Conservation (phyloP, 2,329 filamentous ascomycete genomes). For the Phyllosticta citriasiana region DNA sequence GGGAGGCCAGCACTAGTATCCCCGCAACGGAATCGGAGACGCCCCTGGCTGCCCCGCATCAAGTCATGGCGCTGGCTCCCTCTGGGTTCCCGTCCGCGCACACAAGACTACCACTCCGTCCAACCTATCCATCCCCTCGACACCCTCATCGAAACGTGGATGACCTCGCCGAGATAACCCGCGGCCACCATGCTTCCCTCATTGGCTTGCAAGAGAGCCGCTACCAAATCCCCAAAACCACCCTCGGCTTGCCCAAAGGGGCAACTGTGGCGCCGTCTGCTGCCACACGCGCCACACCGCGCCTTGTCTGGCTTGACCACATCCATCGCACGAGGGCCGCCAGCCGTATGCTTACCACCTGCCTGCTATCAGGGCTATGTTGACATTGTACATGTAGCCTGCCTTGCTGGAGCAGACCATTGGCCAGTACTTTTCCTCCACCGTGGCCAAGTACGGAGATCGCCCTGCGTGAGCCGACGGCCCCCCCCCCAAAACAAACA, state of each 20-base stretch:
- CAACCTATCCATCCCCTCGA: neutral
- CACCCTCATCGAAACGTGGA: neutral
- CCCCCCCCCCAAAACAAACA: neutral
- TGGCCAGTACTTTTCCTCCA: slow-evolving; percentile 58
- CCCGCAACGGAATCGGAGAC: neutral
- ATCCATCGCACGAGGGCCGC: slow-evolving; percentile 23
- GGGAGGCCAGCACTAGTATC: neutral
- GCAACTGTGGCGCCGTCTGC: neutral
- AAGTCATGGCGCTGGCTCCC: neutral
- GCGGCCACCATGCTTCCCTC: neutral
- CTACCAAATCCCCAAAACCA: neutral
- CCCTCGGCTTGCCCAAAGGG: neutral
- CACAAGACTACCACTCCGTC: neutral
- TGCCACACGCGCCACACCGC: neutral
- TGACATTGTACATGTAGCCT: slow-evolving; percentile 38
- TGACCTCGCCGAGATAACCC: neutral
- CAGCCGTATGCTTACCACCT: slow-evolving; percentile 16
- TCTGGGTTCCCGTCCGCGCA: neutral
- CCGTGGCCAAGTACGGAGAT: slow-evolving; percentile 57
- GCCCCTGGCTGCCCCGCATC: neutral
- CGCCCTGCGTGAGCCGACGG: slow-evolving; percentile 41
- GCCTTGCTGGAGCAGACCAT: slow-evolving; percentile 58
- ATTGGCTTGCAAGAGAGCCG: neutral
- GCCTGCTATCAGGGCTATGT: too few species aligned
- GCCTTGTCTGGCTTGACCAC: slow-evolving; percentile 19